phyloP scores from a whole-genome alignment of 495 filamentous ascomycete species.

The Astrothelium subdiscretum region DNA sequence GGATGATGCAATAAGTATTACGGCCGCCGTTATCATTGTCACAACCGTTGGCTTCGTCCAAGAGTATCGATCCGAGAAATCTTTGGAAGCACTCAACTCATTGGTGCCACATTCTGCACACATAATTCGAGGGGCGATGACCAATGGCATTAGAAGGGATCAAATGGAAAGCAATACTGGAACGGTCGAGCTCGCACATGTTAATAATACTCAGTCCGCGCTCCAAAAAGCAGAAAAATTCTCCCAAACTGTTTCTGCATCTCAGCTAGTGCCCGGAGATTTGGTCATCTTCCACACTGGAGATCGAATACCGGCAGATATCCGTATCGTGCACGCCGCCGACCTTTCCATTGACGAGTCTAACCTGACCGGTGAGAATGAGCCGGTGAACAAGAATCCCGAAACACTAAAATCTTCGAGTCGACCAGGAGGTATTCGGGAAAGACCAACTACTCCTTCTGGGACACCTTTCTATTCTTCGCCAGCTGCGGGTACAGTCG shows the following conservation, averaged over 20 bases:
- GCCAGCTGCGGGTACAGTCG: conserved; percentile 49
- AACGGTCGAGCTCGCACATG: conserved; percentile 5
- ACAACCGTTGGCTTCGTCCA: conserved; percentile 94
- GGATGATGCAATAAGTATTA: conserved; percentile 92
- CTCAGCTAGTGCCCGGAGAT: conserved; percentile 82
- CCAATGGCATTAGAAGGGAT: conserved; percentile 21
- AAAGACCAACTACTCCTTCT: conserved; percentile 19
- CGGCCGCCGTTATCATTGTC: conserved; percentile 90
- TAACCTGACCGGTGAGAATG: conserved; percentile 94
- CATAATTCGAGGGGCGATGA: conserved; percentile 48
- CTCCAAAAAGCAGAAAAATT: conserved; percentile 51
- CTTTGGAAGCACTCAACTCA: conserved; percentile 85
- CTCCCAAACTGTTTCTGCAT: conserved; percentile 72
- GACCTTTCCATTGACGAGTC: conserved; percentile 93
- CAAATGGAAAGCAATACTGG: conserved; percentile 22
- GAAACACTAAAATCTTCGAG: conserved; percentile 39
- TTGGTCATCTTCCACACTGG: conserved; percentile 87
- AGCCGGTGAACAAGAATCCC: conserved; percentile 68
- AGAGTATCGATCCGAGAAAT: conserved; percentile 96
- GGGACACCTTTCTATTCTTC: conserved; percentile 49
- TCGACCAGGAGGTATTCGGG: conserved; percentile 2
- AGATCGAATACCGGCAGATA: conserved; percentile 91
- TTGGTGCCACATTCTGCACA: conserved; percentile 92
- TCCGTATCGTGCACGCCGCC: conserved; percentile 79
- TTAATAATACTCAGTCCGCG: conserved; percentile 22